phyloP scores from a whole-genome alignment of 78 protist genomes.

The Polysphondylium violaceum region DNA sequence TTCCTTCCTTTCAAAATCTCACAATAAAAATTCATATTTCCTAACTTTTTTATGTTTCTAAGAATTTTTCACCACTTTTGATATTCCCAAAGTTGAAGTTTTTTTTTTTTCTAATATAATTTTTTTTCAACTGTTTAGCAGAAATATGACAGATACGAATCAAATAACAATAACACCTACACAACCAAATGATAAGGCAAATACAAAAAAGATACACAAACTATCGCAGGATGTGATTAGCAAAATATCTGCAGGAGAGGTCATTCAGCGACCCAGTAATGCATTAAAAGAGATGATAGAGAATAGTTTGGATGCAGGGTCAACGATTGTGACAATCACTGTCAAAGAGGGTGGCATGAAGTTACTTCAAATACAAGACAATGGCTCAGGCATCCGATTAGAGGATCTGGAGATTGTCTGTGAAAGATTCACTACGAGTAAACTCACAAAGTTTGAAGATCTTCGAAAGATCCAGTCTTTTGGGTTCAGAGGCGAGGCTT shows the following conservation, averaged over 20 bases:
- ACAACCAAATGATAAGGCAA: too few relatives aligned
- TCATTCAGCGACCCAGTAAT: slow-evolving; percentile 88
- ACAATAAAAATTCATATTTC: too few relatives aligned
- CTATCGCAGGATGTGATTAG: slow-evolving; percentile 91
- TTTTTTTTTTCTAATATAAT: too few relatives aligned
- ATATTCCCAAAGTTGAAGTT: too few relatives aligned
- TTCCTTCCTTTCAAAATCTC: too few relatives aligned
- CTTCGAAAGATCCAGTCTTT: slow-evolving; percentile 86
- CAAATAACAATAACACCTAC: too few relatives aligned
- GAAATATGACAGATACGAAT: too few relatives aligned
- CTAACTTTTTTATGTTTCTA: too few relatives aligned
- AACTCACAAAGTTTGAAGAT: slow-evolving; percentile 92
- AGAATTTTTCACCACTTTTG: too few relatives aligned
- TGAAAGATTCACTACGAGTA: slow-evolving; percentile 95
- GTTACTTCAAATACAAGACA: slow-evolving; percentile 91
- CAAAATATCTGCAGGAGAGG: slow-evolving; percentile 98
- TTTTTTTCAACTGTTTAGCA: too few relatives aligned
- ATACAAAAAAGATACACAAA: slow-evolving; percentile 75
- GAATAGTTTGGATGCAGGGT: slow-evolving; percentile 96
- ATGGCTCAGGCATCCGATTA: slow-evolving; percentile 94
- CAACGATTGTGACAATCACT: slow-evolving; percentile 86
- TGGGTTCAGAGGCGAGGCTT: slow-evolving; percentile 98
- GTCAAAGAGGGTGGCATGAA: slow-evolving; percentile 94
- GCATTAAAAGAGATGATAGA: slow-evolving; percentile 96
- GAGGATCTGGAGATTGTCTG: slow-evolving; percentile 95